Evolutionary conservation across 78 protist genomes (phyloP), one percentile per base, ranked within the genome.

Genomic region (Ministeria vibrans): DNA sequence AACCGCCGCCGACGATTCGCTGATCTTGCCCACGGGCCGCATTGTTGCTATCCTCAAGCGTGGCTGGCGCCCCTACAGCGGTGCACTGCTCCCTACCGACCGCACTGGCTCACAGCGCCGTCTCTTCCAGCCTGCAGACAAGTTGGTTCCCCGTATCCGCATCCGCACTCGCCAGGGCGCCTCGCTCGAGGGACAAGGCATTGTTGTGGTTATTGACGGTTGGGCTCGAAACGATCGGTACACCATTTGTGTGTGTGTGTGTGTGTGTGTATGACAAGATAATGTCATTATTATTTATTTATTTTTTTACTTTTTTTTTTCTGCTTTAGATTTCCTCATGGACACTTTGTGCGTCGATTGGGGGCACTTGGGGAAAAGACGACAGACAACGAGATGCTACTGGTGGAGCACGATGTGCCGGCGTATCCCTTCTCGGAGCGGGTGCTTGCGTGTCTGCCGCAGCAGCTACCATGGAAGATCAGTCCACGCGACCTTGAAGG

Each of bases 41-140:
- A 86, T 90, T 11, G 94, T 90, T 30, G 88, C 83, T 34, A 75
- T 91, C 36, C 41, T 91, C 61, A 70, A 79, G 80, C 80, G 94
- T 27, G 78, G 82, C 61, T 87, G 94, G 91, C 82, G 88, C 28
- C 86, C 90, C 22, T 90, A 87, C 72, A 80, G 87, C 45, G 90
- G 94, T 25, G 63, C 86, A 7, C 61, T 90, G 1, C 83, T 69
- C 7, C 79, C 45, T 4, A 64, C 63, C 1, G 13, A 28, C 7
- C 23, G 79, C 42, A 45, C 51, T 7, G 83, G 78, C 20, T 20
- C 51, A 45, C 82, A 59, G 15, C 75, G 45, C 23, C 64, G 72
- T 2, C 36, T 86, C 32, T 87, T 88, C 36, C 44, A 46, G 49
- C 90, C 94, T 7, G 63, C 79, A 41, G 89, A 87, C 75, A n/a